Base-by-base conservation (phyloP, 495 filamentous ascomycete genomes). In the Xylaria flabelliformis region DNA sequence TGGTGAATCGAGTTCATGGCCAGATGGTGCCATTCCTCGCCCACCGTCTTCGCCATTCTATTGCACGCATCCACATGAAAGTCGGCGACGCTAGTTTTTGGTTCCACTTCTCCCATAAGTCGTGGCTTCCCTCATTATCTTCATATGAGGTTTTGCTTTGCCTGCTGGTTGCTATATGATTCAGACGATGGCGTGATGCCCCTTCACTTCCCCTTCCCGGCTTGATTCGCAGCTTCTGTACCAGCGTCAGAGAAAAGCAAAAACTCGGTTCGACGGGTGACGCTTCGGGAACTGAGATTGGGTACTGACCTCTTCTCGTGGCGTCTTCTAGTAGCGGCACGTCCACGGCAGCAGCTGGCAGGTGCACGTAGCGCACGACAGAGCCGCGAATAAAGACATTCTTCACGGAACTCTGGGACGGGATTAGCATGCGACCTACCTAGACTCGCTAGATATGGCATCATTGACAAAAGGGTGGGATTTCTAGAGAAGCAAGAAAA, bases 381-480 rank as follows among this genome's bases (percentile, higher is more conserved):
- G 94, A 97, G 8, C 96, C 96, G 76, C 96, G 89, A 78, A 98
- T 98, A 80, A 99, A 99, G 80, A 98, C 94, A 78, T 97, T 98
- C 85, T 97, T 97, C 69, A 97, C 94, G n/a, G 95, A 96, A 74
- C 85, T 86, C 83, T 86, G 68, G 5, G 12, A 36, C n/a, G 7
- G 29, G 17, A 13, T 68, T 66, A 24, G 26, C 66, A 73, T 59
- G 13, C 29, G 17, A n/a, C 29, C 29, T 59, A 9, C 3, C 4
- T 59, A 10, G 10, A 17, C 5, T 59, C 26, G 21, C 21, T 24
- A 8, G 21, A 24, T 51, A 51, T 24, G n/a, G 7, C 21, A 53
- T 53, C 50, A 12, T 12, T 6, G 50, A 53, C 4, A 21, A 50
- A 21, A 50, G 19, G 19, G 46, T n/a, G 44, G 44, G 44, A 19